A percentile compares a stretch with the other conserved stretches of the same genome.
Evolutionary conservation across 2,329 filamentous ascomycete species (phyloP).

Genomic region (Penicillium crustosum): DNA sequence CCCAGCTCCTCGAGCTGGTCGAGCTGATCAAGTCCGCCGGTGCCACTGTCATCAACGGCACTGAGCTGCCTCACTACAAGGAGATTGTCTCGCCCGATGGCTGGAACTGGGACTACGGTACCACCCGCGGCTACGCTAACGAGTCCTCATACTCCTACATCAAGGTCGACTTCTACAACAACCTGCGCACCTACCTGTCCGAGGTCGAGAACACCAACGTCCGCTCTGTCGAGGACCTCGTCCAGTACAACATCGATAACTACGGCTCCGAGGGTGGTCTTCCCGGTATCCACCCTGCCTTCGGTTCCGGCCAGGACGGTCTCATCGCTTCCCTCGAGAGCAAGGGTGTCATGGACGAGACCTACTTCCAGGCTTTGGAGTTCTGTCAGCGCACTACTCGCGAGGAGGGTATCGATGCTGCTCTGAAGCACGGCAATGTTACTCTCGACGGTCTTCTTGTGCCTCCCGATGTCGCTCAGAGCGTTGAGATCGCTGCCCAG

Average conservation of each 20-base stretch:
- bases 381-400: constrained; percentile 61
- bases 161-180: constrained; percentile 63
- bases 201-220: constrained; percentile 63
- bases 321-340: constrained; percentile 64
- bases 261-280: constrained; percentile 66
- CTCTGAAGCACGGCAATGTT: constrained; percentile 50
- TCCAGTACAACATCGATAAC: constrained; percentile 63
- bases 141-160: constrained; percentile 73
- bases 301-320: constrained; percentile 68
- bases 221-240: constrained; percentile 62
- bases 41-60: constrained; percentile 67
- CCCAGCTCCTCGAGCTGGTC: constrained; percentile 54
- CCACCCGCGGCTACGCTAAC: constrained; percentile 62
- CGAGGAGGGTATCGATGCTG: constrained; percentile 69
- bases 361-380: constrained; percentile 64
- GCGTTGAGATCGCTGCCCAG: constrained; percentile 69
- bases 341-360: constrained; percentile 62
- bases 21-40: constrained; percentile 59
- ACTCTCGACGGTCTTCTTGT: constrained; percentile 65
- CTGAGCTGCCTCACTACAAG: constrained; percentile 64
- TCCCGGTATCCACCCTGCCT: constrained; percentile 62
- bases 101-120: constrained; percentile 75
- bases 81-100: constrained; percentile 63
- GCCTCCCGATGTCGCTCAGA: constrained; percentile 66
- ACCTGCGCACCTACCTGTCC: constrained; percentile 63